phyloP scores from a whole-genome alignment of 1,284 basidiomycete genomes.

The Tylopilus orsonianus region DNA sequence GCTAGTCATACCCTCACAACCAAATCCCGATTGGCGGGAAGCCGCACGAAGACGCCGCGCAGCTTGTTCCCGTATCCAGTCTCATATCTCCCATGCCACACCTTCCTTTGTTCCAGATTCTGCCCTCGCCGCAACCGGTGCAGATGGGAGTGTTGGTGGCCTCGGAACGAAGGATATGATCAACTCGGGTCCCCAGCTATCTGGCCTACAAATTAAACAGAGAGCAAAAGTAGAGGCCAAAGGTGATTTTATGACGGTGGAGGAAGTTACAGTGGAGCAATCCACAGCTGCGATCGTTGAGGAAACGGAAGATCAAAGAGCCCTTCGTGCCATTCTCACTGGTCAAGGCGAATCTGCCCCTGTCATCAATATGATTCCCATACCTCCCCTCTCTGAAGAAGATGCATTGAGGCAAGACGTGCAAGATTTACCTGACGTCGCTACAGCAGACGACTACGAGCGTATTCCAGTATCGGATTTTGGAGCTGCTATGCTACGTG shows the following conservation, averaged over 20 bases:
- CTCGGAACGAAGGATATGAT: slow-evolving; percentile 70
- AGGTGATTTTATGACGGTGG: slow-evolving; percentile 20
- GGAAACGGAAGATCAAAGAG: slow-evolving; percentile 70
- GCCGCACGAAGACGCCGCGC: slow-evolving; percentile 56
- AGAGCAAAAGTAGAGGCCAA: slow-evolving; percentile 33
- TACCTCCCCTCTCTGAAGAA: slow-evolving; percentile 62
- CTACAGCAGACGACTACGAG: slow-evolving; percentile 84
- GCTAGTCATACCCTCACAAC: slow-evolving; percentile 78
- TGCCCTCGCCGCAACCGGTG: slow-evolving; percentile 58
- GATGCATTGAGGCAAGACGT: slow-evolving; percentile 85
- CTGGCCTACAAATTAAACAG: slow-evolving; percentile 59
- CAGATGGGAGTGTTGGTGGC: slow-evolving; percentile 78
- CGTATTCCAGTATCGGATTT: slow-evolving; percentile 92
- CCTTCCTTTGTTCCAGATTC: slow-evolving; percentile 69
- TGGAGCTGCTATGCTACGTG: slow-evolving; percentile 89
- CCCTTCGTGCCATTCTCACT: slow-evolving; percentile 71
- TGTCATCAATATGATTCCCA: slow-evolving; percentile 53
- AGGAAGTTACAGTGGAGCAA: slow-evolving; percentile 7
- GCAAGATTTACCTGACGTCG: slow-evolving; percentile 69
- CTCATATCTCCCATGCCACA: slow-evolving; percentile 3
- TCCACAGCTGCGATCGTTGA: slow-evolving; percentile 34
- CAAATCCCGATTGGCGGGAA: slow-evolving; percentile 88
- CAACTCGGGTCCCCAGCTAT: slow-evolving; percentile 64
- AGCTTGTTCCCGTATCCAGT: slow-evolving; percentile 20
- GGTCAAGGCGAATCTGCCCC: slow-evolving; percentile 44